A percentile compares a stretch with the other conserved stretches of the same genome.
Conservation (phyloP, 2,329 filamentous ascomycete genomes). For the Colletotrichum scovillei region DNA sequence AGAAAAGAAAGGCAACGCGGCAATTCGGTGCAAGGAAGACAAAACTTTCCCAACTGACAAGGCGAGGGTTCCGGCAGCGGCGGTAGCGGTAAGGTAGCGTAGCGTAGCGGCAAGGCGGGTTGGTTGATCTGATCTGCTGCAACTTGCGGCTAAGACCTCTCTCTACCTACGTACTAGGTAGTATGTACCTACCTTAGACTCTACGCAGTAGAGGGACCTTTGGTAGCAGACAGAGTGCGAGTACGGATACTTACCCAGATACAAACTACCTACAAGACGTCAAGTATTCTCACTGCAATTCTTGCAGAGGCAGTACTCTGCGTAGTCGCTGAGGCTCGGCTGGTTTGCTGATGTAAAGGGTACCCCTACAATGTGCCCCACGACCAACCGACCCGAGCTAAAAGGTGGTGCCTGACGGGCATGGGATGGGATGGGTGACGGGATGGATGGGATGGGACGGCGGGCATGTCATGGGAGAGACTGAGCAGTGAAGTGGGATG, state of each 20-base stretch:
- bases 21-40: neutral
- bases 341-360: neutral
- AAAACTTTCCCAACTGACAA: neutral
- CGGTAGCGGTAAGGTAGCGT: neutral
- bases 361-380: neutral
- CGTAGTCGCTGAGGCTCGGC: neutral
- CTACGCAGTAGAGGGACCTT: too few species aligned
- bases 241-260: neutral
- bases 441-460: conserved; percentile 7
- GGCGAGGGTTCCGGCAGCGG: conserved; percentile 15
- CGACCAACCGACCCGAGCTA: neutral
- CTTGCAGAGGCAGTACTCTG: neutral
- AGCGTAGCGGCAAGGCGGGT: conserved; percentile 10
- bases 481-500: conserved; percentile 11
- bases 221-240: neutral
- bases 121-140: conserved; percentile 32
- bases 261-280: neutral
- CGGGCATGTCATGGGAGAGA: neutral
- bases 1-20: neutral
- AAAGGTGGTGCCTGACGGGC: neutral
- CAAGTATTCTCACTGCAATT: neutral
- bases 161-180: too few species aligned
- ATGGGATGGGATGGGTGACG: conserved; percentile 5
- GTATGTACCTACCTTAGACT: too few species aligned
- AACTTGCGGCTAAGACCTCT: neutral